Evolutionary conservation across 2,329 filamentous ascomycete genomes (phyloP).

Genomic region (Penicillium sp.): DNA sequence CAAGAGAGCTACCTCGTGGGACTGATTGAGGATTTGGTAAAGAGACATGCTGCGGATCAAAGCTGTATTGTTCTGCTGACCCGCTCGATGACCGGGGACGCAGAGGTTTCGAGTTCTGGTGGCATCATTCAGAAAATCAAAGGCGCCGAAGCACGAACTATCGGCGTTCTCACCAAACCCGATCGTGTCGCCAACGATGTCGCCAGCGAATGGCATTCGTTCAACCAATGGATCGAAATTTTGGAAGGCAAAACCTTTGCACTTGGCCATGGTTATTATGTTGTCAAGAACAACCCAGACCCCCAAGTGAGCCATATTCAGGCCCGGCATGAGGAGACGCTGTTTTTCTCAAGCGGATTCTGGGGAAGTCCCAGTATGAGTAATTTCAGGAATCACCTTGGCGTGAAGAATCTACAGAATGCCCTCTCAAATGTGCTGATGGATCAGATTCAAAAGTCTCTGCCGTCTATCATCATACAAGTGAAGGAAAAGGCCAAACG

Average conservation of each 20-base stretch:
- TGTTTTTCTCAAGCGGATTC: conserved; percentile 54
- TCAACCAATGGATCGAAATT: conserved; percentile 66
- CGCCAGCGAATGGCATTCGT: conserved; percentile 45
- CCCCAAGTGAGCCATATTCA: conserved; percentile 47
- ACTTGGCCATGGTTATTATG: conserved; percentile 77
- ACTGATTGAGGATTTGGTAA: conserved; percentile 72
- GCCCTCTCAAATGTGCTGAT: conserved; percentile 47
- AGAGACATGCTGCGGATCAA: conserved; percentile 69
- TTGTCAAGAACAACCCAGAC: conserved; percentile 65
- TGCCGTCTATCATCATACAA: conserved; percentile 42
- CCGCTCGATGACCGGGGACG: conserved; percentile 76
- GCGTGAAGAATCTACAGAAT: conserved; percentile 55
- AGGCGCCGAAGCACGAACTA: conserved; percentile 62
- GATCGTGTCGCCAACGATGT: conserved; percentile 64
- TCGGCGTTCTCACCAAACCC: conserved; percentile 84
- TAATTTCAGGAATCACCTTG: conserved; percentile 52
- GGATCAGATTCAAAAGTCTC: conserved; percentile 46
- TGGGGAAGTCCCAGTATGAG: conserved; percentile 51
- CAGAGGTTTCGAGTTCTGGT: conserved; percentile 74
- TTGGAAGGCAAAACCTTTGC: conserved; percentile 64
- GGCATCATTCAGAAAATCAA: conserved; percentile 62
- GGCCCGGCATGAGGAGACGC: conserved; percentile 54
- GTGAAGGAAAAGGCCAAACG: conserved; percentile 54
- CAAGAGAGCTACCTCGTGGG: conserved; percentile 70
- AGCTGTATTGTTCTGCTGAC: conserved; percentile 79